phyloP scores from a whole-genome alignment of 306 rosid species.

The Chamaecrista fasciculata region DNA sequence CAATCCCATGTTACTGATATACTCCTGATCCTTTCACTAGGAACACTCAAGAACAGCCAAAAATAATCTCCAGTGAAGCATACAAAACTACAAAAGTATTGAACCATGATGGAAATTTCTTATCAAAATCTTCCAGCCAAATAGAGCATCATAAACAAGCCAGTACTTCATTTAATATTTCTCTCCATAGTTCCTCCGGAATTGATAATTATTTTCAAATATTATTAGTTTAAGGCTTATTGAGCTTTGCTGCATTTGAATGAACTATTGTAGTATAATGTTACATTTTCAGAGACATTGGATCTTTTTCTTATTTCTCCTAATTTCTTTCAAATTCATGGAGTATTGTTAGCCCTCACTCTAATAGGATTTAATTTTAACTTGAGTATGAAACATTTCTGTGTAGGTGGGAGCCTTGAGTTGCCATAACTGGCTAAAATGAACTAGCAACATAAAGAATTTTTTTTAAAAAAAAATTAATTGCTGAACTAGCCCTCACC shows the following conservation, averaged over 20 bases:
- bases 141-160: not conserved
- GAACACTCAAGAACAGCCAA: not conserved
- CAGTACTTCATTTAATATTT: not conserved
- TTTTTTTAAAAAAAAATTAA: too few species aligned
- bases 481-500: too few species aligned
- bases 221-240: not conserved
- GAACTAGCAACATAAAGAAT: not conserved
- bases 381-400: not conserved
- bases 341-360: not conserved
- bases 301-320: not conserved
- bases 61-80: not conserved
- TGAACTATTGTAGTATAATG: not conserved
- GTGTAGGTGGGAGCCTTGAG: not conserved
- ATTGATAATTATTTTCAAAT: not conserved
- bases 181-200: not conserved
- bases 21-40: too few species aligned
- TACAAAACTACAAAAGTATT: not conserved
- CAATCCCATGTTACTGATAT: not conserved
- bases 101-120: not conserved
- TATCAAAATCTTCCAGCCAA: not conserved
- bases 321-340: not conserved
- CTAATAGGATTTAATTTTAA: not conserved
- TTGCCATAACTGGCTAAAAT: conserved; percentile 5
- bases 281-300: not conserved
- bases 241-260: not conserved